These are phyloP conservation scores for Blastobotrys malaysiensis DNA, from an alignment of 1,139 yeast genomes.

Conservation along the genomic window DNA sequence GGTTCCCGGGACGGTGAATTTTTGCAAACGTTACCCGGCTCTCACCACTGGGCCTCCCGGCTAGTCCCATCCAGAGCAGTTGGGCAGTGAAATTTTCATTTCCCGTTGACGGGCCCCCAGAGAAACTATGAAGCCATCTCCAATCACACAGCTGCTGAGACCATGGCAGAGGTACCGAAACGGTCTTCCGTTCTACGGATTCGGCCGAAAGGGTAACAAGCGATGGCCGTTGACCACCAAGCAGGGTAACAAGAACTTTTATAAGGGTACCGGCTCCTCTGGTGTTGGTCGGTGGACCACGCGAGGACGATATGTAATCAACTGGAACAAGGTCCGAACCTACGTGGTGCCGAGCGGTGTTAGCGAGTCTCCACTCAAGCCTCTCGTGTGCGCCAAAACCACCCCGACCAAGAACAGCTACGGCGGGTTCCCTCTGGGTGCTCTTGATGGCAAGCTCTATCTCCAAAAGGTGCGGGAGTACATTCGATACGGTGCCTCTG, in stretches of 20 bases:
- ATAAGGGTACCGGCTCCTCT: slow-evolving; percentile 93
- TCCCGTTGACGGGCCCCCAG: neutral
- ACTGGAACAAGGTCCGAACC: slow-evolving; percentile 85
- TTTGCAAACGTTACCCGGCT: neutral
- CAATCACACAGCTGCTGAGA: slow-evolving; percentile 47
- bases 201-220: slow-evolving; percentile 70
- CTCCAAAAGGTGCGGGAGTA: slow-evolving; percentile 69
- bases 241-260: slow-evolving; percentile 88
- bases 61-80: neutral
- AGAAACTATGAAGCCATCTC: slow-evolving; percentile 34
- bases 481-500: slow-evolving; percentile 59
- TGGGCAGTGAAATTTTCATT: neutral
- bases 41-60: neutral
- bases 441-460: slow-evolving; percentile 69
- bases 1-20: neutral
- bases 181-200: slow-evolving; percentile 80
- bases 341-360: slow-evolving; percentile 68
- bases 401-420: slow-evolving; percentile 67
- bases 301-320: slow-evolving; percentile 67
- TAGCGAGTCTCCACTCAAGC: slow-evolving; percentile 48
- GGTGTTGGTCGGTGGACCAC: slow-evolving; percentile 82
- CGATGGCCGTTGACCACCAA: slow-evolving; percentile 85
- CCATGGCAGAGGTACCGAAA: slow-evolving; percentile 83
- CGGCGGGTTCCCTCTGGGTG: slow-evolving; percentile 65
- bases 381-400: slow-evolving; percentile 66